phyloP scores from a whole-genome alignment of 768 basidiomycete species.

The Tylopilus felleus region DNA sequence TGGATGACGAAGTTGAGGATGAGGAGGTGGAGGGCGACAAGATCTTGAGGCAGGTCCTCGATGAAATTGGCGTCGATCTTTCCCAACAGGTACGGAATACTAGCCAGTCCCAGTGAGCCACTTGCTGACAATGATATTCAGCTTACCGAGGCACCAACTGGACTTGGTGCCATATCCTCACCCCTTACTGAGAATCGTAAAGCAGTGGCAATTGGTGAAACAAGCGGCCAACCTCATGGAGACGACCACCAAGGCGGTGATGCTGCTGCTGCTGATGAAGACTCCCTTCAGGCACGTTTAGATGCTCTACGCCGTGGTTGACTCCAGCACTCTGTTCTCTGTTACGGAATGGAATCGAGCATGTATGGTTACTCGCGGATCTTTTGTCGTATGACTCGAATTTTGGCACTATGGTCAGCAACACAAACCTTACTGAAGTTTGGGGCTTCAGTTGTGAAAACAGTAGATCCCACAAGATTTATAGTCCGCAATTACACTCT shows the following conservation, averaged over 20 bases:
- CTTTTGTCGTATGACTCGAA: background rate
- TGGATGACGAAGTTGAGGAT: constrained; percentile 89
- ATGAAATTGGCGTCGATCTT: constrained; percentile 92
- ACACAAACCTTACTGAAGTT: background rate
- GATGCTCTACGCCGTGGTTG: constrained; percentile 82
- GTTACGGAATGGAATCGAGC: constrained; percentile 5
- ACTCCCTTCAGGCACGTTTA: constrained; percentile 88
- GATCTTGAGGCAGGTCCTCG: constrained; percentile 92
- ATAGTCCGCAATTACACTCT: background rate
- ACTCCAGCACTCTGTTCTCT: constrained; percentile 8
- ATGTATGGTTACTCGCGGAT: constrained; percentile 4
- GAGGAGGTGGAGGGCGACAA: constrained; percentile 96
- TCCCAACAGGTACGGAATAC: constrained; percentile 66
- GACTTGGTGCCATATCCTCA: constrained; percentile 57
- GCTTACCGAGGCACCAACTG: constrained; percentile 83
- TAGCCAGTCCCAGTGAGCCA: background rate
- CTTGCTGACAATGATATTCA: constrained; percentile 31
- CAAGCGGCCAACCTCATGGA: constrained; percentile 32
- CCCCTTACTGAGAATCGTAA: constrained; percentile 63
- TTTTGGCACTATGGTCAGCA: background rate
- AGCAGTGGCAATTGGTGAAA: constrained; percentile 83
- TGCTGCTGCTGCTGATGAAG: constrained; percentile 67
- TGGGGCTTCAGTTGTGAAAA: background rate
- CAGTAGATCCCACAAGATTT: background rate
- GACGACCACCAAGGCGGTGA: constrained; percentile 39